Evolutionary conservation across 1,284 basidiomycete genomes (phyloP).

Genomic region (Marasmius sp.): DNA sequence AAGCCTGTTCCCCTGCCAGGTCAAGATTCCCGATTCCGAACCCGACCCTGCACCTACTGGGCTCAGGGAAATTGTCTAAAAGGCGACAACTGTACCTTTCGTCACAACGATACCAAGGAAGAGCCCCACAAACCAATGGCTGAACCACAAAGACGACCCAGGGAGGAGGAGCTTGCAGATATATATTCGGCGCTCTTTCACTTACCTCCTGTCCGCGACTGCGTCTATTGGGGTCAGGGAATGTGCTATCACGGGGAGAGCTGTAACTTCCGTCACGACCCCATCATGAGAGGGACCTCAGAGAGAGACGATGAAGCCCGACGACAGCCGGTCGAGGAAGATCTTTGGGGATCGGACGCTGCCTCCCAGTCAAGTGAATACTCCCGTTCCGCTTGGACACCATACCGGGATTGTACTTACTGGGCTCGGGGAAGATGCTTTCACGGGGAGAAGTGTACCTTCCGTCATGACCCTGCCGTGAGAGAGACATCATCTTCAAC

Average conservation of each 20-base stretch:
- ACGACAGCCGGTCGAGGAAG: not conserved
- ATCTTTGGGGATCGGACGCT: not conserved
- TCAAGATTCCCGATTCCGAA: not conserved
- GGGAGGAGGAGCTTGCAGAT: not conserved
- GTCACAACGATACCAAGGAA: conserved; percentile 5
- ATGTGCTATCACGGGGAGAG: not conserved
- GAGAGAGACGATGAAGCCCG: not conserved
- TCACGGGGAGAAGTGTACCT: no score
- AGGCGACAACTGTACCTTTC: conserved; percentile 18
- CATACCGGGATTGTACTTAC: conserved; percentile 1
- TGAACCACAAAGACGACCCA: not conserved
- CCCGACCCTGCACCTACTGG: not conserved
- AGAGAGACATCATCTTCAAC: not conserved
- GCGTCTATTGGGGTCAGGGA: not conserved
- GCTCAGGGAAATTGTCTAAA: conserved; percentile 18
- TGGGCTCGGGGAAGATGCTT: no score
- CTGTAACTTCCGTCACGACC: not conserved
- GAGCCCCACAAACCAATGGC: not conserved
- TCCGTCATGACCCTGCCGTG: no score
- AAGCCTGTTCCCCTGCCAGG: no score
- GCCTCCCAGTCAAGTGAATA: not conserved
- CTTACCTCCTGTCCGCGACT: not conserved
- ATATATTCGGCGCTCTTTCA: not conserved
- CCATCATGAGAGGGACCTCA: not conserved
- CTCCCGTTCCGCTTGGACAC: not conserved